Evolutionary conservation across 2,329 filamentous ascomycete species (phyloP), one percentile per base, ranked within the genome.

Genomic region (Lithohypha guttulata): DNA sequence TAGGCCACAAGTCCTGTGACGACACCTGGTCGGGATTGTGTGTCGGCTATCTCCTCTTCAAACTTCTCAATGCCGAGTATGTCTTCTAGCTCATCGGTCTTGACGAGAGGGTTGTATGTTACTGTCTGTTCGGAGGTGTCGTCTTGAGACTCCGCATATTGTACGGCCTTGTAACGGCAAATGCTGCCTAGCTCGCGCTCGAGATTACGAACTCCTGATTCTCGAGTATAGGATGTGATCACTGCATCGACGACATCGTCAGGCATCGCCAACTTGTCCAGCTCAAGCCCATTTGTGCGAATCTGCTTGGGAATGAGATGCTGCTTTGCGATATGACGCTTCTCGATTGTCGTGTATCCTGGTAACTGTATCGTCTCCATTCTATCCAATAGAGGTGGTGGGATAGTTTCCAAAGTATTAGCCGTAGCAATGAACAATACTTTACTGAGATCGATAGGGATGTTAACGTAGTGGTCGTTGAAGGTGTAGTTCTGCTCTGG

Each of bases 241-340:
- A 95, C 85, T 60, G 93, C 93, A 60, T 89, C 85, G 41, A 98
- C 74, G 2, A 95, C 87, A 21, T 89, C 82, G 43, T 84, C 79
- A 29, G 75, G 76, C 46, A 98, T 77, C 25, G 70, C 62, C 34
- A 98, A 74, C 52, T 94, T 81, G 32, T 79, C 77, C 18, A 79
- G 68, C 34, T 70, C 69, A 36, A 98, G 75, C 18, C 91, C 91
- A 55, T 98, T 98, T 39, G 84, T 81, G 34, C 78, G 79, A 53
- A 96, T 80, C 59, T 98, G 91, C 65, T 96, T 98, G 9, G 91
- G 91, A 14, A 98, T 79, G n/a, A 98, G 70, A 60, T 98, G 91
- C 51, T 82, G 81, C 52, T 79, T 78, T 11, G 91, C 89, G 56
- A 98, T 98, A 59, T 95, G 85, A 42, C 85, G 77, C 68, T 98